phyloP scores from a whole-genome alignment of 805 yeast genomes.

The Kodamaea fukazawae region DNA sequence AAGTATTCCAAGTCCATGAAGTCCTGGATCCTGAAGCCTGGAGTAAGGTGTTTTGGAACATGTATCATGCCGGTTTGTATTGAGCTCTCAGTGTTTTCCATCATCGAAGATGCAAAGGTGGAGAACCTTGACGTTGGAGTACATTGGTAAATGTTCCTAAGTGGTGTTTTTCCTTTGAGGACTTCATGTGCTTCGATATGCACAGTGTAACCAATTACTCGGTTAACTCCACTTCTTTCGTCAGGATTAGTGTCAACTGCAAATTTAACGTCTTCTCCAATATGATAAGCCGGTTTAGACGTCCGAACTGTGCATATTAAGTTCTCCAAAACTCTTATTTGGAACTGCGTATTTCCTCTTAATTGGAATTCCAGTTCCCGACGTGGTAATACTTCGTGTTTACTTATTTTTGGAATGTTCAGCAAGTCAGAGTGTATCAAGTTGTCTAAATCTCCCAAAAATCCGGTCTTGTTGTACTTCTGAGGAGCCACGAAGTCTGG shows the following conservation, averaged over 20 bases:
- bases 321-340: slow-evolving; percentile 32
- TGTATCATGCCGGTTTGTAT: slow-evolving; percentile 22
- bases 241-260: slow-evolving; percentile 26
- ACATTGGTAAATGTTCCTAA: slow-evolving; percentile 30
- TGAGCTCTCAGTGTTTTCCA: slow-evolving; percentile 10
- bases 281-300: slow-evolving; percentile 33
- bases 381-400: slow-evolving; percentile 13
- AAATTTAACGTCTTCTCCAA: slow-evolving; percentile 40
- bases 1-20: slow-evolving; percentile 37
- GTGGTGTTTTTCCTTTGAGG: slow-evolving; percentile 15
- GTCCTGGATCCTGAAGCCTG: slow-evolving; percentile 35
- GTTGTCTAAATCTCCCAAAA: slow-evolving; percentile 30
- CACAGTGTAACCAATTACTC: slow-evolving; percentile 31
- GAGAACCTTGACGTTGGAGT: slow-evolving; percentile 33
- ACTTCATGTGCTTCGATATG: slow-evolving; percentile 41
- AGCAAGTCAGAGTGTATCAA: slow-evolving; percentile 33
- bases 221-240: slow-evolving; percentile 14
- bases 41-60: slow-evolving; percentile 30
- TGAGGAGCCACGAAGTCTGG: background rate
- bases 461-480: slow-evolving; percentile 10
- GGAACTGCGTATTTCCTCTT: slow-evolving; percentile 32
- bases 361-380: background rate
- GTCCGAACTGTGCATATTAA: slow-evolving; percentile 32
- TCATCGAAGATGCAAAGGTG: slow-evolving; percentile 29
- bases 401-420: slow-evolving; percentile 32